Percentiles rank a stretch among this genome's conserved stretches.
Conservation (phyloP, 2,329 filamentous ascomycete genomes). For the Apiospora rasikravindrae region DNA sequence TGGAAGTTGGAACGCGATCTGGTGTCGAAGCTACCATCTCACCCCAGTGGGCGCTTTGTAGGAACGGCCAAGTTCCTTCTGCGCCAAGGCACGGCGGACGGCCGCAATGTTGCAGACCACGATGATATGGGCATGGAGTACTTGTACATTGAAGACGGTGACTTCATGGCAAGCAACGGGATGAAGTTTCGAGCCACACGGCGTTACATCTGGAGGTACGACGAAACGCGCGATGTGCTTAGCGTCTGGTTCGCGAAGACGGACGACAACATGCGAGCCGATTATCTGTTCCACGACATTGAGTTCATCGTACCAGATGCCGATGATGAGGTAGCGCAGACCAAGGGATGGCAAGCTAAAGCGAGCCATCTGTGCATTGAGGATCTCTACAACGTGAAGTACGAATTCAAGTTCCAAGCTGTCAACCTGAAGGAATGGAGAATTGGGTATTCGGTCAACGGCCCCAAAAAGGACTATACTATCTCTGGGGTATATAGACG, state of each 20-base stretch:
- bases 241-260: constrained; percentile 76
- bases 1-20: constrained; percentile 70
- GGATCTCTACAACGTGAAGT: constrained; percentile 73
- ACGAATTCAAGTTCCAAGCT: constrained; percentile 68
- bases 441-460: constrained; percentile 69
- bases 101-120: constrained; percentile 37
- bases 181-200: constrained; percentile 64
- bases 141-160: constrained; percentile 71
- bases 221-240: constrained; percentile 62
- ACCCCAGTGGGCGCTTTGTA: constrained; percentile 68
- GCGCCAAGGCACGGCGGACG: constrained; percentile 62
- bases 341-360: constrained; percentile 64
- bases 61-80: constrained; percentile 71
- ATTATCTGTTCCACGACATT: constrained; percentile 79
- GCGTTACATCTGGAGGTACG: constrained; percentile 76
- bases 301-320: constrained; percentile 56
- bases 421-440: constrained; percentile 63
- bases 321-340: constrained; percentile 32
- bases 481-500: constrained; percentile 60
- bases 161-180: constrained; percentile 63
- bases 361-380: constrained; percentile 73
- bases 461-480: constrained; percentile 76
- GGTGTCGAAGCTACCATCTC: constrained; percentile 56
- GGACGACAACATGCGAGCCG: constrained; percentile 65
- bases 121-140: constrained; percentile 60